These are phyloP conservation scores for Thielaviopsis euricoi DNA, from an alignment of 2,329 filamentous ascomycete species.

Conservation along the genomic window DNA sequence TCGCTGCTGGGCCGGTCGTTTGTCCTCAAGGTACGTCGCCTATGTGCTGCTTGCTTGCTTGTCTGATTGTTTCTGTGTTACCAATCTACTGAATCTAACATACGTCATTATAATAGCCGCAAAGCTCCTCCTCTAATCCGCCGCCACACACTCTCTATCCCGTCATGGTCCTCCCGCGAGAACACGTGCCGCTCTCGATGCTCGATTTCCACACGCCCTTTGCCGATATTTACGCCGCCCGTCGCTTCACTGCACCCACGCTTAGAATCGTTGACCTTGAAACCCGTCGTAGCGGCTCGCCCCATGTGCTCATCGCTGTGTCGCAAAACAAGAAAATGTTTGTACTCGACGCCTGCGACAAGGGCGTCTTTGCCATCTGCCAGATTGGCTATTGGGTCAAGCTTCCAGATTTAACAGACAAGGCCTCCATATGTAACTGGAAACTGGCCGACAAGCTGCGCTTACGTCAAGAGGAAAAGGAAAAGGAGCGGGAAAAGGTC, in stretches of 20 bases:
- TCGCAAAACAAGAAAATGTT: constrained; percentile 5
- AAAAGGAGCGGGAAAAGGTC: constrained; percentile 7
- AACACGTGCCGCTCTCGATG: constrained; percentile 41
- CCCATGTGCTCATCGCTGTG: constrained; percentile 36
- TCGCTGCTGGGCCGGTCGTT: constrained; percentile 8
- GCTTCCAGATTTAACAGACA: constrained; percentile 32
- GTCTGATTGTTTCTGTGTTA: not conserved
- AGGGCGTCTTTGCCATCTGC: constrained; percentile 49
- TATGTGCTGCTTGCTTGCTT: not conserved
- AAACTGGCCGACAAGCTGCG: constrained; percentile 20
- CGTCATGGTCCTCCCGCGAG: constrained; percentile 44
- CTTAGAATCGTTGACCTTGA: constrained; percentile 48
- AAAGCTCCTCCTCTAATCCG: constrained; percentile 34
- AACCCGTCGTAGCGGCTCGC: constrained; percentile 35
- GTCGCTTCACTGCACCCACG: constrained; percentile 42
- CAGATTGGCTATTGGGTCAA: constrained; percentile 52
- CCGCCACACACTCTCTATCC: constrained; percentile 41
- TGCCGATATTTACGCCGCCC: constrained; percentile 30
- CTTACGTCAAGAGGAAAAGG: constrained; percentile 15
- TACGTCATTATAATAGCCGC: constrained; percentile 25
- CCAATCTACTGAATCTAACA: not conserved
- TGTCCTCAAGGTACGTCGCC: constrained; percentile 2
- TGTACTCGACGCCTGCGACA: constrained; percentile 13
- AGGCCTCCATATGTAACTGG: constrained; percentile 28
- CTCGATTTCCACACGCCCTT: constrained; percentile 39